These are phyloP conservation scores for Schizopora paradoxa DNA, from an alignment of 1,284 basidiomycete genomes.

Conservation along the genomic window DNA sequence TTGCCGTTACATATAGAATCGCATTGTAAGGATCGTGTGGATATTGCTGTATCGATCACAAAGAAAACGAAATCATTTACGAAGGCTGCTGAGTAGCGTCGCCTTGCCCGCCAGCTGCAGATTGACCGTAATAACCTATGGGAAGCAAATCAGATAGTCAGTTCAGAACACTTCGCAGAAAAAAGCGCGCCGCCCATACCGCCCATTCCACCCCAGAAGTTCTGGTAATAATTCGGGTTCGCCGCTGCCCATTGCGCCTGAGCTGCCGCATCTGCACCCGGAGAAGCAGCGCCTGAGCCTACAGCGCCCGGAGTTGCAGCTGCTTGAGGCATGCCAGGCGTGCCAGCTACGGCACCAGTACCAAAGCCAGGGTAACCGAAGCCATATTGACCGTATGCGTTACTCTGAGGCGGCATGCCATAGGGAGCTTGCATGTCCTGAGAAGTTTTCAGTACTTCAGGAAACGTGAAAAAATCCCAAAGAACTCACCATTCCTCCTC, in stretches of 20 bases:
- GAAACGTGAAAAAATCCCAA: slow-evolving; percentile 1
- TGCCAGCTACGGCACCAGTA: slow-evolving; percentile 46
- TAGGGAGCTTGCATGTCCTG: slow-evolving; percentile 34
- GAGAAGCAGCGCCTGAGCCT: slow-evolving; percentile 50
- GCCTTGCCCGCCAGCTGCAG: slow-evolving; percentile 53
- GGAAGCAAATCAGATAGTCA: slow-evolving; percentile 7
- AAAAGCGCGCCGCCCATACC: no score
- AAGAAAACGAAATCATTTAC: slow-evolving; percentile 20
- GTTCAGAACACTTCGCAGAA: slow-evolving; percentile 1
- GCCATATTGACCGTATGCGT: slow-evolving; percentile 73
- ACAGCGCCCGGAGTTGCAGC: slow-evolving; percentile 41
- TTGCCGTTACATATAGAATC: no score
- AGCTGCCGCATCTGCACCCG: slow-evolving; percentile 49
- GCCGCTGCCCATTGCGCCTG: slow-evolving; percentile 66
- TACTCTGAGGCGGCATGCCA: slow-evolving; percentile 74
- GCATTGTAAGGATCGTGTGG: no score
- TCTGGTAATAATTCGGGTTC: slow-evolving; percentile 74
- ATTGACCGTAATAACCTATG: slow-evolving; percentile 73
- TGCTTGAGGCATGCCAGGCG: slow-evolving; percentile 66
- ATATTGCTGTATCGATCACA: no score
- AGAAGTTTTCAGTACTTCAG: background rate
- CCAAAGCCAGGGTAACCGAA: slow-evolving; percentile 71
- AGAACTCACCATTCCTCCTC: slow-evolving; percentile 54
- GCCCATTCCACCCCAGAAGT: slow-evolving; percentile 82
- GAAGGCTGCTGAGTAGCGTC: slow-evolving; percentile 43